Evolutionary conservation across 1,139 yeast species (phyloP), one percentile per base, ranked within the genome.

Genomic region (Magnusiomyces paraingens): DNA sequence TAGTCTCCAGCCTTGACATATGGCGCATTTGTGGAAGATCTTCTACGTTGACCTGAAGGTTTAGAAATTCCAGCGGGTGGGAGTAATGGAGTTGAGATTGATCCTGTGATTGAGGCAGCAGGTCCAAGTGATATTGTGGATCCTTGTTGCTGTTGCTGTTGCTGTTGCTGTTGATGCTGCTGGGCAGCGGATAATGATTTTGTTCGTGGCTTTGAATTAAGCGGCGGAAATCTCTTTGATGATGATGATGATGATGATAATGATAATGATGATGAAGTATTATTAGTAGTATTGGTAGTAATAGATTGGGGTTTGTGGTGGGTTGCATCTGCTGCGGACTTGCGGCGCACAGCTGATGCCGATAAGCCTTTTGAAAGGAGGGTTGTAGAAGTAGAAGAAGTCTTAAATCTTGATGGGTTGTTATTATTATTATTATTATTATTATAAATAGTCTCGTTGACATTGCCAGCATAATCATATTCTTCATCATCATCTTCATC

Each of bases 231-330:
- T 36, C 17, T 48, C 41, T 41, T 41, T 35, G 47, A 39, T 3
- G 53, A 52, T 14, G 50, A 50, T 15, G 54, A 32, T 22, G 51
- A 32, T 29, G 58, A 53, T 29, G 48, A 35, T 12, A 39, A 47
- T n/a, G 52, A 40, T 20, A 15, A 15, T 15, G 55, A n/a, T n/a
- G n/a, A n/a, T n/a, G n/a, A n/a, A n/a, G n/a, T n/a, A n/a, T n/a
- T n/a, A n/a, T n/a, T n/a, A n/a, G n/a, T 50, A 21, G 55, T 50
- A 17, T 55, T 52, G n/a, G 54, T 21, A 35, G 58, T 52, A 17
- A 47, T 41, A 10, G 47, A 44, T 17, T 48, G 54, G 10, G 54
- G 21, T 43, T 50, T 26, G 47, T 43, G 20, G 36, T 44, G 32
- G 49, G 26, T 35, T 35, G 36, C 21, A 46, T 44, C 40, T n/a